Conservation (phyloP, 164 flowering plant species). For the Stephania cephalantha region DNA sequence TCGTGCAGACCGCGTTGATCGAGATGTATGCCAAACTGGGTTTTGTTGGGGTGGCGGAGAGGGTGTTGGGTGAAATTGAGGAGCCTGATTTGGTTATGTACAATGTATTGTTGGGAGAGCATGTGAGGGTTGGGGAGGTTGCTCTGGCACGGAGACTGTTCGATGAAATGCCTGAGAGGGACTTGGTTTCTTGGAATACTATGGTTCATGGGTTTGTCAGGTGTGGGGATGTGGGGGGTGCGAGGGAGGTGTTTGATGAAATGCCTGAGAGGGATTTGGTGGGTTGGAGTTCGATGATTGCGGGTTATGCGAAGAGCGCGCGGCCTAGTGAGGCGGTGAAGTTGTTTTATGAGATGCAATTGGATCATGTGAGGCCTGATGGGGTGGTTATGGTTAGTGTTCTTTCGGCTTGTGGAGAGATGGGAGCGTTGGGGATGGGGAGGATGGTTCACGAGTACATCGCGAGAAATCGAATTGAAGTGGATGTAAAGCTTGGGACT, state of each 20-base stretch:
- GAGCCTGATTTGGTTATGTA: slow-evolving; percentile 27
- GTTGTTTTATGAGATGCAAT: slow-evolving; percentile 30
- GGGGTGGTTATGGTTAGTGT: slow-evolving; percentile 28
- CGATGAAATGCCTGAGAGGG: slow-evolving; percentile 28
- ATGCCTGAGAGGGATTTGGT: slow-evolving; percentile 20
- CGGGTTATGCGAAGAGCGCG: slow-evolving; percentile 20
- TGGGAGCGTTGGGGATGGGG: slow-evolving; percentile 34
- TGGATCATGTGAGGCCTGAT: slow-evolving; percentile 24
- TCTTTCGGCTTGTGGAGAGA: slow-evolving; percentile 31
- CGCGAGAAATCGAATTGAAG: slow-evolving; percentile 18
- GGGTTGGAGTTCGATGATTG: slow-evolving; percentile 35
- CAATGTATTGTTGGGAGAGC: slow-evolving; percentile 32
- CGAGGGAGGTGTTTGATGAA: slow-evolving; percentile 24
- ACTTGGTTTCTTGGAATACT: slow-evolving; percentile 35
- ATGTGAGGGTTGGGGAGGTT: slow-evolving; percentile 22
- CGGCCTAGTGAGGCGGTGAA: slow-evolving; percentile 24
- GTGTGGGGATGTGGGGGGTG: slow-evolving; percentile 19
- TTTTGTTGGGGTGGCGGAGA: slow-evolving; percentile 17
- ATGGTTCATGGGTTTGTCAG: slow-evolving; percentile 34
- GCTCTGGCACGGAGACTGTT: slow-evolving; percentile 19
- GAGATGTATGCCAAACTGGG: slow-evolving; percentile 34
- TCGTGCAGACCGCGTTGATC: slow-evolving; percentile 36
- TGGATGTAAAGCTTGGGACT: slow-evolving; percentile 34
- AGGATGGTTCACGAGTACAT: slow-evolving; percentile 30
- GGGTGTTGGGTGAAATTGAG: slow-evolving; percentile 23